Conservation (phyloP, 805 yeast species). For the Candida gorgasii region DNA sequence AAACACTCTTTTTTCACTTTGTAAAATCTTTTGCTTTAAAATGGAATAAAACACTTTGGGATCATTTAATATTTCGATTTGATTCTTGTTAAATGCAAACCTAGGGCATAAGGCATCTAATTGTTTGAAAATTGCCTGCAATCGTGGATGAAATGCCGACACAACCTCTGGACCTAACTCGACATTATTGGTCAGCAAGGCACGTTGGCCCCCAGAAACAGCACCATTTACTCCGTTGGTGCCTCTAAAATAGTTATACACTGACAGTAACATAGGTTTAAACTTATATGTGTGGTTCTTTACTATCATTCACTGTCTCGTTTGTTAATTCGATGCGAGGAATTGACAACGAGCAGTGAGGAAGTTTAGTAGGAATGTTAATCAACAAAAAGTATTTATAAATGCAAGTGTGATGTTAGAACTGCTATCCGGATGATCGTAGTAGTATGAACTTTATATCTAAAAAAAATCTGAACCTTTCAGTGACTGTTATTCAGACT, state of each 20-base stretch:
- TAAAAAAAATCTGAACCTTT: background rate
- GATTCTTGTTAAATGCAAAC: slow-evolving; percentile 55
- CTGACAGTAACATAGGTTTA: slow-evolving; percentile 25
- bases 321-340: slow-evolving; percentile 6
- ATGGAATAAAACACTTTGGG: slow-evolving; percentile 75
- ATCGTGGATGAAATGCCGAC: slow-evolving; percentile 43
- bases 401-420: too few relatives aligned
- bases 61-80: slow-evolving; percentile 59
- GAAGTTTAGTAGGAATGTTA: background rate
- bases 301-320: slow-evolving; percentile 8
- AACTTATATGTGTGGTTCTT: slow-evolving; percentile 1
- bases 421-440: background rate
- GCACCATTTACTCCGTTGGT: slow-evolving; percentile 2
- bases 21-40: slow-evolving; percentile 59
- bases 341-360: slow-evolving; percentile 6
- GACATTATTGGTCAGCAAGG: slow-evolving; percentile 7
- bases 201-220: background rate
- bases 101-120: slow-evolving; percentile 67
- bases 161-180: slow-evolving; percentile 7
- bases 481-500: too few relatives aligned
- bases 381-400: too few relatives aligned
- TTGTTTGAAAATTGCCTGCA: slow-evolving; percentile 47
- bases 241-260: slow-evolving; percentile 26
- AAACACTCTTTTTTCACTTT: slow-evolving; percentile 69
- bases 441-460: background rate